Base-by-base conservation (phyloP, 805 yeast species). In the Sungouiozyma ichnusensis region DNA sequence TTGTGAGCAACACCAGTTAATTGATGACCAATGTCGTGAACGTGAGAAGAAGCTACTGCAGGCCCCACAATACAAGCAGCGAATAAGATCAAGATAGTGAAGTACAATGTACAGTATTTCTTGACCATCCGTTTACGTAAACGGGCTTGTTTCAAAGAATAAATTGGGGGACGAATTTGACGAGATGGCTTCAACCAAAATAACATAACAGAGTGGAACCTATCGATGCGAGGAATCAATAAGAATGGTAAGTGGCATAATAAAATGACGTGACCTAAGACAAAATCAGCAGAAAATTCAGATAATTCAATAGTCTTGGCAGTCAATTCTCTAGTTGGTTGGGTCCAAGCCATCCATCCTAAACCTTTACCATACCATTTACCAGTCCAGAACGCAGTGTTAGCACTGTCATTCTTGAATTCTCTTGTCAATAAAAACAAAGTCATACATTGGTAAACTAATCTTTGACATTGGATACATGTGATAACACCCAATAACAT, bases 341-440 rank as follows among this genome's bases (percentile, higher is more conserved):
- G 97, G 29, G 97, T 81, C 73, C 84, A 76, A 16, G 97, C 95
- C 75, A 81, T 78, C 77, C 81, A 79, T 46, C 97, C 98, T 66
- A 90, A 68, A 59, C 95, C 92, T 46, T 85, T 73, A 45, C 94
- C 92, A 65, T 88, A 87, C 99, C 99, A 92, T 68, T 87, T 88
- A 74, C 99, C 99, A 44, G 95, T 85, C 99, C 99, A 92, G 94
- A 94, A 92, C 20, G 98, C 97, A 54, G 94, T 83, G 71, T 92
- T 92, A 32, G 97, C 73, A 60, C 81, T 85, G 67, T 90, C 97
- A 56, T 84, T 85, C 79, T 86, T 86, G 73, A 87, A 87, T 70
- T 92, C 99, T 72, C 98, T 80, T 41, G 97, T 85, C 60, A 94
- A 72, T 65, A 80, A 69, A 51, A 77, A 65, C 41, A 81, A 69